Evolutionary conservation across 2,329 filamentous ascomycete genomes (phyloP), one percentile per base, ranked within the genome.

Genomic region (Aspergillus caelatus): DNA sequence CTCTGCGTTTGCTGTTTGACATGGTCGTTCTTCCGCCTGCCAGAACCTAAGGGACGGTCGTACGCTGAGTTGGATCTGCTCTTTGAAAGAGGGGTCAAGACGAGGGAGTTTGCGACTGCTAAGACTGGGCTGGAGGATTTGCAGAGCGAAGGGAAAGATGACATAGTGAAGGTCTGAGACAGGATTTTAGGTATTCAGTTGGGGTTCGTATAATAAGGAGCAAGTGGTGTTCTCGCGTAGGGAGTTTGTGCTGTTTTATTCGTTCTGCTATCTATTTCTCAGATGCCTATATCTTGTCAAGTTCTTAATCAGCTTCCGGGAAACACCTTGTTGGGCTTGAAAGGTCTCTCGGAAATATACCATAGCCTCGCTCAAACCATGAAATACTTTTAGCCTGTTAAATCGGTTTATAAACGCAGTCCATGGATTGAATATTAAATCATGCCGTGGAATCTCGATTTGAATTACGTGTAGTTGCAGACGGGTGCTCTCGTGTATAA

Each of bases 31-130:
- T 93, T 92, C 80, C 84, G 90, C 14, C 80, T 93, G 0, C 92
- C 92, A 0, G 92, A 95, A 75, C 91, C 92, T 0, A 82, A 82
- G 5, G 92, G 90, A 6, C 86, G 91, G 45, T 90, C 90, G 0
- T 96, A 93, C 73, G 92, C 91, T 12, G 92, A 96, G 78, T 80
- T 96, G 61, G 92, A 96, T 76, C 73, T 94, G 54, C 80, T 96
- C 50, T 96, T 96, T 71, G 90, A 94, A 79, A 83, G 85, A 67
- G 81, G 84, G 2, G 79, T 54, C 5, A 54, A 26, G 23, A 61
- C 58, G 11, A 46, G 58, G 39, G 43, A 61, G 23, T 61, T 61
- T 21, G 41, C 28, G 26, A 26, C 50, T 21, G 58, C 58, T 41
- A 41, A n/a, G 28, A 61, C 58, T 34, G 58, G 58, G 2, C 28